phyloP scores from a whole-genome alignment of 1,284 basidiomycete species.

The Tremellales sp. region DNA sequence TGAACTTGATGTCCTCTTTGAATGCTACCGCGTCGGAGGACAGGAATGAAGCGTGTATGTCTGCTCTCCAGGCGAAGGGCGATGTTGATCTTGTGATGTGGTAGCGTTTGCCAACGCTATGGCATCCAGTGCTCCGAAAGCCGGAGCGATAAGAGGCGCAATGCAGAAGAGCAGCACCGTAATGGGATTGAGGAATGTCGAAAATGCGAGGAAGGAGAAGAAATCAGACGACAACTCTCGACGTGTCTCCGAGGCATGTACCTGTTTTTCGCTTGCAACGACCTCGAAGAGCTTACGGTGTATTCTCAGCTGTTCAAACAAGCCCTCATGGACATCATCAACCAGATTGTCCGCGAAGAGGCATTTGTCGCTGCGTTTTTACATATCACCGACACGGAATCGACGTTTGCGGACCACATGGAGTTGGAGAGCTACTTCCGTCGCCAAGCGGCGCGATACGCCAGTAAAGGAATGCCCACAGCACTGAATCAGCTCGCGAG shows the following conservation, averaged over 20 bases:
- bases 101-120: slow-evolving; percentile 33
- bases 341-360: slow-evolving; percentile 74
- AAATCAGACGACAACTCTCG: slow-evolving; percentile 25
- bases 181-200: slow-evolving; percentile 33
- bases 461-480: slow-evolving; percentile 57
- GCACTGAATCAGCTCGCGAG: slow-evolving; percentile 75
- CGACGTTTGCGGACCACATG: slow-evolving; percentile 96
- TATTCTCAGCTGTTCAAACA: slow-evolving; percentile 63
- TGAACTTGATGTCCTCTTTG: slow-evolving; percentile 58
- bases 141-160: slow-evolving; percentile 18
- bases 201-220: slow-evolving; percentile 38
- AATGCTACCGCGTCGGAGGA: slow-evolving; percentile 70
- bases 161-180: slow-evolving; percentile 36
- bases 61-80: too few relatives aligned
- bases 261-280: too few relatives aligned
- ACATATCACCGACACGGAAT: slow-evolving; percentile 79
- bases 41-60: slow-evolving; percentile 38
- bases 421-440: slow-evolving; percentile 91
- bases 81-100: slow-evolving; percentile 2
- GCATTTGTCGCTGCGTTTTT: slow-evolving; percentile 88
- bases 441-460: slow-evolving; percentile 74
- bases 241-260: slow-evolving; percentile 58
- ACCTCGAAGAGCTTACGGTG: too few relatives aligned
- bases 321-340: slow-evolving; percentile 71
- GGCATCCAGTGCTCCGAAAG: slow-evolving; percentile 16